These are phyloP conservation scores for Tylopilus plumbeoviolaceoides DNA, from an alignment of 768 basidiomycete species.

Conservation along the genomic window DNA sequence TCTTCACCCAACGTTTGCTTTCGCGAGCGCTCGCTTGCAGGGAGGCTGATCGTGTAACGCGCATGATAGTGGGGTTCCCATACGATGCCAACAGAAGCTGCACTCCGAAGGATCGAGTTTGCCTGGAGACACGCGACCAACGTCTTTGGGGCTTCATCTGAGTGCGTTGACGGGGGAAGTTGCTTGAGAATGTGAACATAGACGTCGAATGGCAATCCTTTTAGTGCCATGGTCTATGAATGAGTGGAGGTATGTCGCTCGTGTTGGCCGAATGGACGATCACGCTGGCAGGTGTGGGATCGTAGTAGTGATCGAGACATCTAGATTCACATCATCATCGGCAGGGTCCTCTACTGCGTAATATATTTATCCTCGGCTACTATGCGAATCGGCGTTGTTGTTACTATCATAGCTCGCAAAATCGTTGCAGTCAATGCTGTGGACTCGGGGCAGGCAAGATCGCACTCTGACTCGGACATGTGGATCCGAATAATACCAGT, in stretches of 20 bases:
- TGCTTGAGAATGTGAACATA: constrained; percentile 35
- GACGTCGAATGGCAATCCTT: constrained; percentile 33
- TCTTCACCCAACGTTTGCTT: constrained; percentile 29
- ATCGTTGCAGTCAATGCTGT: too few species aligned
- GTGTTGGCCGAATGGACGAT: not conserved
- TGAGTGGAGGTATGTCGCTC: not conserved
- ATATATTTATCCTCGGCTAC: not conserved
- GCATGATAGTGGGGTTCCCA: constrained; percentile 53
- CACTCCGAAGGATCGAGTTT: constrained; percentile 40
- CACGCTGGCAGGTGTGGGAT: constrained; percentile 1
- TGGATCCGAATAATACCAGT: too few species aligned
- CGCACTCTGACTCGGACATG: too few species aligned
- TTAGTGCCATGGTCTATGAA: constrained; percentile 15
- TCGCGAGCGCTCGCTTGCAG: constrained; percentile 35
- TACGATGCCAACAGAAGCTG: constrained; percentile 37
- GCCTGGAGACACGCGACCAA: constrained; percentile 39
- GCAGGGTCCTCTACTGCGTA: not conserved
- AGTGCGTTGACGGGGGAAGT: constrained; percentile 26
- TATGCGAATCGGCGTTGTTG: not conserved
- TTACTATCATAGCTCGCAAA: not conserved
- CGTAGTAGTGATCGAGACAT: not conserved
- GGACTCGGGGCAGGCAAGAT: too few species aligned
- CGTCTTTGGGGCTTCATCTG: constrained; percentile 27
- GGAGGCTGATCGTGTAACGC: constrained; percentile 44
- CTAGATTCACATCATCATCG: not conserved